Percentiles rank a stretch among this genome's conserved stretches.
phyloP scores from a whole-genome alignment of 306 rosid species.

The Malus fusca region DNA sequence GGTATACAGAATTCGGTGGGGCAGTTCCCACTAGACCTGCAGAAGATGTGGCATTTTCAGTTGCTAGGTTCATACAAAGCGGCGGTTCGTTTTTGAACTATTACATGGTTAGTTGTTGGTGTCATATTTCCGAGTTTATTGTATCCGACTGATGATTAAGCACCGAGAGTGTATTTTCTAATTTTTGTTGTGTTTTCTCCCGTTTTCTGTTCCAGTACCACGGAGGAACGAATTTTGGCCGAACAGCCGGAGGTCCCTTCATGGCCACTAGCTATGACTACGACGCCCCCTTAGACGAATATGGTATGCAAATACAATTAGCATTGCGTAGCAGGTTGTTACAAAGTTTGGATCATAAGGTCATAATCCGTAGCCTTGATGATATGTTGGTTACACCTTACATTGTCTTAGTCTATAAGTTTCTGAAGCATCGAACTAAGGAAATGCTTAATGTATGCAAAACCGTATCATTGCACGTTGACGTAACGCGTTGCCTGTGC shows the following conservation, averaged over 20 bases:
- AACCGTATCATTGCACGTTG: background rate
- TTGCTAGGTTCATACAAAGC: conserved; percentile 75
- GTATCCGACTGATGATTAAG: background rate
- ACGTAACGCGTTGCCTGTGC: conserved; percentile 7
- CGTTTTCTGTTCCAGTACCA: conserved; percentile 52
- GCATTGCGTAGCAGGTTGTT: background rate
- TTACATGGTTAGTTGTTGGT: conserved; percentile 51
- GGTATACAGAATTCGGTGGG: conserved; percentile 93
- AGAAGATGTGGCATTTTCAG: conserved; percentile 78
- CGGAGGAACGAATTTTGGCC: conserved; percentile 97
- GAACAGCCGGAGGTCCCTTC: conserved; percentile 84
- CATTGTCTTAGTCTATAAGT: too few relatives aligned
- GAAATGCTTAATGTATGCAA: background rate
- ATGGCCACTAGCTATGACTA: conserved; percentile 90
- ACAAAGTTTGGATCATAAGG: background rate
- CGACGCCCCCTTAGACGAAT: conserved; percentile 92
- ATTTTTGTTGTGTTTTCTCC: background rate
- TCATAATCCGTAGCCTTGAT: background rate
- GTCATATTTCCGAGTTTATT: background rate
- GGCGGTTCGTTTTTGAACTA: conserved; percentile 86
- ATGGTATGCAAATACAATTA: conserved; percentile 39
- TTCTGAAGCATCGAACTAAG: background rate
- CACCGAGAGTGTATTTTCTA: background rate
- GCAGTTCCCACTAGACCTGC: conserved; percentile 74
- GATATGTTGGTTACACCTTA: too few relatives aligned